These are phyloP conservation scores for Xylaria sp. DNA, from an alignment of 2,329 filamentous ascomycete genomes.

Conservation along the genomic window DNA sequence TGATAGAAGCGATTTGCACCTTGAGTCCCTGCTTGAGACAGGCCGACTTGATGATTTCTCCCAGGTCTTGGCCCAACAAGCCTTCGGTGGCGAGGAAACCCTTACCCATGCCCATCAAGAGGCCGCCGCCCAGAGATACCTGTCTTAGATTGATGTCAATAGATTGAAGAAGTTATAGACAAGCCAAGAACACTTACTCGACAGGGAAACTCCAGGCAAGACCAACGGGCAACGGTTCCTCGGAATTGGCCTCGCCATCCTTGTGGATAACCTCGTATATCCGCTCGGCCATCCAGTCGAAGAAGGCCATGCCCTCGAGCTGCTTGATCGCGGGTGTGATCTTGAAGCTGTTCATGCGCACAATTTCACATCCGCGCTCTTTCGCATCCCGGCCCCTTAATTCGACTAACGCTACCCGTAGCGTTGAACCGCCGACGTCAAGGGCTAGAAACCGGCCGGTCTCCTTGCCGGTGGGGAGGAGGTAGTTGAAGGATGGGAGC, in stretches of 20 bases:
- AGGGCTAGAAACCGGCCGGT: slow-evolving; percentile 55
- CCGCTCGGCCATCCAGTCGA: slow-evolving; percentile 61
- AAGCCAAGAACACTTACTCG: slow-evolving; percentile 45
- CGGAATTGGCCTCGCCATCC: slow-evolving; percentile 35
- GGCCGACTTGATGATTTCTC: slow-evolving; percentile 51
- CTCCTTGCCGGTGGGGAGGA: slow-evolving; percentile 57
- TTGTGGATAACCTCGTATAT: slow-evolving; percentile 52
- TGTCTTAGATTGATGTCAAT: slow-evolving; percentile 44
- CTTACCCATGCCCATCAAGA: slow-evolving; percentile 60
- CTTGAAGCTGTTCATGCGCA: slow-evolving; percentile 50
- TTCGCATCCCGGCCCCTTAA: slow-evolving; percentile 43
- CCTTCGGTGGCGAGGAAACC: slow-evolving; percentile 56
- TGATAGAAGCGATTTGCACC: slow-evolving; percentile 54
- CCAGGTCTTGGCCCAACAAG: slow-evolving; percentile 55
- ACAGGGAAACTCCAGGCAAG: slow-evolving; percentile 67
- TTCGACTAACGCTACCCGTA: slow-evolving; percentile 60
- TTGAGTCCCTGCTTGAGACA: slow-evolving; percentile 47
- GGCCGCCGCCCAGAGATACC: slow-evolving; percentile 56
- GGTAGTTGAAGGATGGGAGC: slow-evolving; percentile 62
- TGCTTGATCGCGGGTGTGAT: slow-evolving; percentile 52
- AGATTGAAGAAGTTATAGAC: not conserved
- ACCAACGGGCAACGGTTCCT: slow-evolving; percentile 51
- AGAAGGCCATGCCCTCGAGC: slow-evolving; percentile 55
- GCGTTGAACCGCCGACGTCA: slow-evolving; percentile 64
- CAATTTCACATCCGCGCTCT: slow-evolving; percentile 44